These are phyloP conservation scores for Nigrograna mackinnonii DNA, from an alignment of 2,329 filamentous ascomycete species.

Conservation along the genomic window DNA sequence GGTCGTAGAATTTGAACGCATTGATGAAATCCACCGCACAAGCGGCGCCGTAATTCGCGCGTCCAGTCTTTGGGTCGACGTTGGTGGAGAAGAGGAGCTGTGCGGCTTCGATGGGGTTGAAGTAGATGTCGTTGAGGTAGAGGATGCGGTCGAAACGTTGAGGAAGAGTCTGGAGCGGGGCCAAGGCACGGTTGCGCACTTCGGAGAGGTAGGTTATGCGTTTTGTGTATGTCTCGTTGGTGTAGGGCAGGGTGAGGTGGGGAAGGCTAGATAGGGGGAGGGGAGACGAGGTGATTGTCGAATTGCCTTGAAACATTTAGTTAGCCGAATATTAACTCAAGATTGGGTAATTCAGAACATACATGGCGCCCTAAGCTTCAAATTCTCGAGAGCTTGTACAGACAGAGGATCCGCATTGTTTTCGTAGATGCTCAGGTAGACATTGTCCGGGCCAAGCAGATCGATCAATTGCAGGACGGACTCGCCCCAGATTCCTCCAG, in stretches of 20 bases:
- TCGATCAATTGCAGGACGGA: slow-evolving; percentile 65
- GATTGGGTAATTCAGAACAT: slow-evolving; percentile 1
- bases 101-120: slow-evolving; percentile 61
- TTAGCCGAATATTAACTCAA: neutral
- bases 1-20: slow-evolving; percentile 72
- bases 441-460: slow-evolving; percentile 67
- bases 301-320: slow-evolving; percentile 39
- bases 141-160: slow-evolving; percentile 64
- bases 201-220: slow-evolving; percentile 75
- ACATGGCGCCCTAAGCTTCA: slow-evolving; percentile 57
- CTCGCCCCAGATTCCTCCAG: slow-evolving; percentile 66
- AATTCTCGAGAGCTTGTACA: slow-evolving; percentile 55
- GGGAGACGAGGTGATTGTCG: slow-evolving; percentile 61
- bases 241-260: slow-evolving; percentile 64
- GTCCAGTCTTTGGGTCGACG: slow-evolving; percentile 52
- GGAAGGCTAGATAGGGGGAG: slow-evolving; percentile 61
- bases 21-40: slow-evolving; percentile 73
- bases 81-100: slow-evolving; percentile 69
- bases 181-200: slow-evolving; percentile 71
- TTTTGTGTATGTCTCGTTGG: slow-evolving; percentile 66
- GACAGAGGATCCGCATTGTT: slow-evolving; percentile 66
- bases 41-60: slow-evolving; percentile 63
- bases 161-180: slow-evolving; percentile 59
- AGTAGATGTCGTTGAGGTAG: slow-evolving; percentile 70
- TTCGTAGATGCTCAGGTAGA: slow-evolving; percentile 75